Percentiles rank a stretch among this genome's conserved stretches.
phyloP scores from a whole-genome alignment of 1,139 yeast species.

The Kurtzmaniella quercitrusa region DNA sequence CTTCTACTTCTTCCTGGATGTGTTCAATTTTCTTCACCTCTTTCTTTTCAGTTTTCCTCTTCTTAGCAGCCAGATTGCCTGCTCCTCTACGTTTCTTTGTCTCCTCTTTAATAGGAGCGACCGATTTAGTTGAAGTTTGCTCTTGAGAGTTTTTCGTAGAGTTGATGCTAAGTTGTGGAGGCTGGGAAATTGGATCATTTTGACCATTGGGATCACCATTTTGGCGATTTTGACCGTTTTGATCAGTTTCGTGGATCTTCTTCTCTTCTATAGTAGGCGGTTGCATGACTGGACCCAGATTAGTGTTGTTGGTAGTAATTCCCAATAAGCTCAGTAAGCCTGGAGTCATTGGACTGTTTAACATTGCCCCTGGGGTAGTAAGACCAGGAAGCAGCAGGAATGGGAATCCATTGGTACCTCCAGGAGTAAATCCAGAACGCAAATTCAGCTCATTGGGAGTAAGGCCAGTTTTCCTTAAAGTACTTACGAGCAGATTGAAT shows the following conservation, averaged over 20 bases:
- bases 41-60: conserved; percentile 3
- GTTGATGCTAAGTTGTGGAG: conserved; percentile 11
- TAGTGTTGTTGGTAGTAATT: conserved; percentile 11
- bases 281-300: conserved; percentile 1
- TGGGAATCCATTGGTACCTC: conserved; percentile 29
- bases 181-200: conserved; percentile 6
- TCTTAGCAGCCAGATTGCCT: conserved; percentile 6
- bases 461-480: conserved; percentile 50
- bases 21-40: conserved; percentile 1
- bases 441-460: conserved; percentile 68
- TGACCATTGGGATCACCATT: neutral
- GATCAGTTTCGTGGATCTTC: conserved; percentile 1
- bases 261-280: neutral
- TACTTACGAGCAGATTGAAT: conserved; percentile 27
- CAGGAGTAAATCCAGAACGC: conserved; percentile 61
- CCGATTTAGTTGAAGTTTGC: conserved; percentile 14
- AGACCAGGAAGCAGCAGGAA: conserved; percentile 34
- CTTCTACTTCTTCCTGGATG: conserved; percentile 6
- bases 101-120: conserved; percentile 14
- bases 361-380: conserved; percentile 41
- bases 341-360: conserved; percentile 45
- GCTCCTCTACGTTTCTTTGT: conserved; percentile 12
- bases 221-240: conserved; percentile 1
- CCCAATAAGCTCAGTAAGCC: conserved; percentile 42
- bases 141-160: conserved; percentile 14